Base-by-base conservation (phyloP, 441 rosid species). In the Populus trichocarpa region DNA sequence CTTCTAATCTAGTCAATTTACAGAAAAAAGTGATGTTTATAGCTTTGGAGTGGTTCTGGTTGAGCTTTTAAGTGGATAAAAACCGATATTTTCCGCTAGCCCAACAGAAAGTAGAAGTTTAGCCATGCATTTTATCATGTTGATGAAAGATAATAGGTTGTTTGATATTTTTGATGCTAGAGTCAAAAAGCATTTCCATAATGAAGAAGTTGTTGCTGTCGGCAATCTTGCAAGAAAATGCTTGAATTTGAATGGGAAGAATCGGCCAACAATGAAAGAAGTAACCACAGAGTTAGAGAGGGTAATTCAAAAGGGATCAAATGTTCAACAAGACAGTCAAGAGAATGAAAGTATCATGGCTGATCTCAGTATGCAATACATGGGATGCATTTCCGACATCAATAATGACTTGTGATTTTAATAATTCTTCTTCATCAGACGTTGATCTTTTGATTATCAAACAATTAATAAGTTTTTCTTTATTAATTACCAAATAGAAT, bases 21-120 rank as follows among this genome's bases (percentile, higher is more conserved):
- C 79, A 1, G 73, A 76, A 13, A 76, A 76, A 9, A 76, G 79
- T 4, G 69, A 77, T 38, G 79, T 69, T 8, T 77, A 77, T 70
- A 70, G 79, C 16, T 69, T 76, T 22, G 79, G 67, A n/a, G 79
- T 69, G 9, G 67, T 76, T 5, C 73, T 76, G 2, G 66, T 68
- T 2, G 73, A 76, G 69, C 73, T 76, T 3, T 3, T 53, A 13
- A 76, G 64, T 0, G 79, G 74, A 32, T 0, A 38, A 4, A 61
- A 69, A 53, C 78, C 78, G n/a, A 26, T 74, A 14, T 65, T 70
- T 9, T 26, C 57, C 1, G 14, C 8, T 1, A 36, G 63, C 5
- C 4, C 22, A 0, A 8, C 18, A 66, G 70, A 65, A 25, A 68
- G 20, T 1, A 25, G 32, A 18, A 22, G 59, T 1, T 40, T 75